phyloP scores from a whole-genome alignment of 345 rosid genomes.

The Streptanthus diversifolius region DNA sequence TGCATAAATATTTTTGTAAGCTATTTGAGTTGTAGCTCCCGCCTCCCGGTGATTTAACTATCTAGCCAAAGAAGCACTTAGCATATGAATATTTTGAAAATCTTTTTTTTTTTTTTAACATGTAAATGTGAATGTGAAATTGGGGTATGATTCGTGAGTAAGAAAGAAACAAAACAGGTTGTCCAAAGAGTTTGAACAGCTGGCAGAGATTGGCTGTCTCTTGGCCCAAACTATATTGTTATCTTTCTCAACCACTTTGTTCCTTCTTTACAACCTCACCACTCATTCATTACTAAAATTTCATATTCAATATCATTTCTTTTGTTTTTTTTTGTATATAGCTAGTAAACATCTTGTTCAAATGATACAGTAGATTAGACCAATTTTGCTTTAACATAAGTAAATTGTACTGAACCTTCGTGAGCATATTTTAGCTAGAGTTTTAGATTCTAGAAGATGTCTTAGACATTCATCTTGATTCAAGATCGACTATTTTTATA shows the following conservation, averaged over 20 bases:
- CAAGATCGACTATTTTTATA: background rate
- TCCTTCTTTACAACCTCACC: slow-evolving; percentile 32
- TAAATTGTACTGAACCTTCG: background rate
- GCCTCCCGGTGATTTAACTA: background rate
- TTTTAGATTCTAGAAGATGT: slow-evolving; percentile 25
- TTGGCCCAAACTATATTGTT: slow-evolving; percentile 13
- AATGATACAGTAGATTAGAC: slow-evolving; percentile 7
- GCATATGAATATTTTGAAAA: background rate
- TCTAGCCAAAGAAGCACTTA: background rate
- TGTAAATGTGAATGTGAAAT: background rate
- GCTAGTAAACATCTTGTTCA: slow-evolving; percentile 1
- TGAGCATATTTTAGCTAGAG: background rate
- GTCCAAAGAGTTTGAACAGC: slow-evolving; percentile 30
- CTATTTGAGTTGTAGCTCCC: background rate
- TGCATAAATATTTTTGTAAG: background rate
- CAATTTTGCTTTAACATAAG: background rate
- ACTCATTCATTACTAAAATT: slow-evolving; percentile 14
- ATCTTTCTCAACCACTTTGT: slow-evolving; percentile 30
- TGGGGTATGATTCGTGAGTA: background rate
- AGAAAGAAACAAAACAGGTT: slow-evolving; percentile 31
- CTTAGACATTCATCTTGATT: slow-evolving; percentile 10
- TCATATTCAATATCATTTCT: background rate
- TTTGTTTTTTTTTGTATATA: background rate
- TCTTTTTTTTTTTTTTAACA: background rate
- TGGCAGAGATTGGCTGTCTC: slow-evolving; percentile 26